Conservation (phyloP, 345 rosid species). For the Carallia pectinifolia region DNA sequence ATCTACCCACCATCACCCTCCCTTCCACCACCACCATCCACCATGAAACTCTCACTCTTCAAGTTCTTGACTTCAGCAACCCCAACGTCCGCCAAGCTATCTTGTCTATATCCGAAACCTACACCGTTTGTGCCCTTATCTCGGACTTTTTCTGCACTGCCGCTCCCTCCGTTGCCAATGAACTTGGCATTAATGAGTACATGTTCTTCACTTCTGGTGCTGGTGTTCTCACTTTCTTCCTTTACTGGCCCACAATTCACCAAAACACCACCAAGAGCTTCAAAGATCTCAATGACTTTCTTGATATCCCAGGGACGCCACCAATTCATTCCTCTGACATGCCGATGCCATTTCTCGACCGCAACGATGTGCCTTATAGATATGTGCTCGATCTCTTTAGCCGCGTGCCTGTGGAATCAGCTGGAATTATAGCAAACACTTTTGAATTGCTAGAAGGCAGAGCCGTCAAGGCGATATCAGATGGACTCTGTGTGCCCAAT, state of each 20-base stretch:
- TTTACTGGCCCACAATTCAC: slow-evolving; percentile 19
- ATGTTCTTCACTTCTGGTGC: slow-evolving; percentile 18
- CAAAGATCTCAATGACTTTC: slow-evolving; percentile 10
- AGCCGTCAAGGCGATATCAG: slow-evolving; percentile 33
- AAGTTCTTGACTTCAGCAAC: slow-evolving; percentile 16
- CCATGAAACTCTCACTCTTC: slow-evolving; percentile 15
- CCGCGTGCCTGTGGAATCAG: neutral
- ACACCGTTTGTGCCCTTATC: slow-evolving; percentile 19
- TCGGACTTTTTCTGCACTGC: slow-evolving; percentile 28
- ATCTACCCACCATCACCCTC: slow-evolving; percentile 23
- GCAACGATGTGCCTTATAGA: slow-evolving; percentile 9
- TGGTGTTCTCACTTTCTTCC: slow-evolving; percentile 7
- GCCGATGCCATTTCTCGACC: slow-evolving; percentile 12
- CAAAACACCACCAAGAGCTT: slow-evolving; percentile 8
- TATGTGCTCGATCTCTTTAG: slow-evolving; percentile 10
- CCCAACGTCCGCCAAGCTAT: slow-evolving; percentile 26
- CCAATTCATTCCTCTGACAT: slow-evolving; percentile 20
- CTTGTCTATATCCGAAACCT: slow-evolving; percentile 1
- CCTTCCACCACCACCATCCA: neutral
- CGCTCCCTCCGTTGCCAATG: slow-evolving; percentile 11
- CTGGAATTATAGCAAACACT: slow-evolving; percentile 56
- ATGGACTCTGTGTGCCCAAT: slow-evolving; percentile 43
- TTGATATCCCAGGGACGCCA: slow-evolving; percentile 35
- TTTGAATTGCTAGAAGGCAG: slow-evolving; percentile 51
- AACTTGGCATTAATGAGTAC: slow-evolving; percentile 27